Conservation (phyloP, 2,329 filamentous ascomycete genomes). For the Phialophora chinensis region DNA sequence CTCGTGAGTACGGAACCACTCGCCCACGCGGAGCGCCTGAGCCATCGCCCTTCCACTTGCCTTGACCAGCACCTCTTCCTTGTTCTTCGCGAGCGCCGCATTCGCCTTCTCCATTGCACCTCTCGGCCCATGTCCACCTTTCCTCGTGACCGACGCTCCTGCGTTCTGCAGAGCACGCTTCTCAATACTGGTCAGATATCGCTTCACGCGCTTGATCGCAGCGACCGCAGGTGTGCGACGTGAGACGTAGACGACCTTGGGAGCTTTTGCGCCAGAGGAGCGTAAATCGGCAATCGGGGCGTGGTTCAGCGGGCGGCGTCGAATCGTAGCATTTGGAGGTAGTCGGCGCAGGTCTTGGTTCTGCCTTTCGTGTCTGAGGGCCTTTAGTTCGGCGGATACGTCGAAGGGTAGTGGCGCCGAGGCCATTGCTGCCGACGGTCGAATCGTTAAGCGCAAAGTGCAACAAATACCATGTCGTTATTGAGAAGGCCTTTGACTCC, state of each 20-base stretch:
- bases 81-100: conserved; percentile 43
- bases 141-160: conserved; percentile 38
- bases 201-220: conserved; percentile 64
- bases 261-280: conserved; percentile 50
- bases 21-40: conserved; percentile 60
- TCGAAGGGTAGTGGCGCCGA: conserved; percentile 18
- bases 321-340: conserved; percentile 51
- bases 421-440: not conserved
- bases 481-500: not conserved
- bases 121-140: not conserved
- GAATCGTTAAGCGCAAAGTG: not conserved
- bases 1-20: conserved; percentile 59
- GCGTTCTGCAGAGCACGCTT: conserved; percentile 51
- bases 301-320: conserved; percentile 65
- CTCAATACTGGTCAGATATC: conserved; percentile 59
- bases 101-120: conserved; percentile 43
- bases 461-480: not conserved
- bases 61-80: conserved; percentile 63
- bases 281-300: conserved; percentile 61
- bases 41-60: conserved; percentile 66
- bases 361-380: conserved; percentile 36
- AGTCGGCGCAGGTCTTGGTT: conserved; percentile 33
- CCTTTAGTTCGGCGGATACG: conserved; percentile 30
- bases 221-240: conserved; percentile 63
- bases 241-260: conserved; percentile 64